Evolutionary conservation across 371 early-diverging fungal genomes (phyloP), one percentile per base, ranked within the genome.

Genomic region (Mortierella sp.): DNA sequence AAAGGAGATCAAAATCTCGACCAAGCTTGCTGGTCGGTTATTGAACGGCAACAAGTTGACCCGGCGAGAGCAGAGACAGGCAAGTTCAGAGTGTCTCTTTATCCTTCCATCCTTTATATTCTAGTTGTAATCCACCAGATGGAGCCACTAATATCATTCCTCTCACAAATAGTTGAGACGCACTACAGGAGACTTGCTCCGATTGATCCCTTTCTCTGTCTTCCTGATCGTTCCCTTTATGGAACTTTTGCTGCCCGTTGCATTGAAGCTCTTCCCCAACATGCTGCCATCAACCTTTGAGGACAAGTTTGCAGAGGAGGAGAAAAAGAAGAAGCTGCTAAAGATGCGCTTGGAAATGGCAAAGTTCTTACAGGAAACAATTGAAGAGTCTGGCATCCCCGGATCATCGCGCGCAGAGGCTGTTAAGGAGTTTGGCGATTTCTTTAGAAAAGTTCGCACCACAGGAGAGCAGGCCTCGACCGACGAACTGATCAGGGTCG

Each of bases 221-320:
- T 95, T 99, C 81, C 68, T 99, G 35, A 87, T 96, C 70, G 94
- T 99, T 26, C 99, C 99, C 47, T 98, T 98, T 85, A 92, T 97
- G 86, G 98, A 98, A 86, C 88, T 99, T 16, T 85, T 96, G 28
- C 84, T 99, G 30, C 99, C 99, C 5, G 91, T 99, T 26, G 91
- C 96, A 16, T 86, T 99, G 43, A 94, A 95, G 83, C 84, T 99
- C 59, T 99, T 97, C 93, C 99, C 99, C 43, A 95, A 96, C 80
- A 96, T 99, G 96, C 85, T 99, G 49, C 99, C 99, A 5, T 94
- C 94, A 70, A 97, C 99, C 5, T 99, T 96, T 84, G 97, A 96
- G 84, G 93, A 93, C 90, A 94, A 96, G 84, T 94, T 89, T 75
- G 90, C 90, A 72, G 94, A 95, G 88, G 97, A 98, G 79, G 96